Conservation (phyloP, 2,329 filamentous ascomycete species). For the Diaporthe ilicicola region DNA sequence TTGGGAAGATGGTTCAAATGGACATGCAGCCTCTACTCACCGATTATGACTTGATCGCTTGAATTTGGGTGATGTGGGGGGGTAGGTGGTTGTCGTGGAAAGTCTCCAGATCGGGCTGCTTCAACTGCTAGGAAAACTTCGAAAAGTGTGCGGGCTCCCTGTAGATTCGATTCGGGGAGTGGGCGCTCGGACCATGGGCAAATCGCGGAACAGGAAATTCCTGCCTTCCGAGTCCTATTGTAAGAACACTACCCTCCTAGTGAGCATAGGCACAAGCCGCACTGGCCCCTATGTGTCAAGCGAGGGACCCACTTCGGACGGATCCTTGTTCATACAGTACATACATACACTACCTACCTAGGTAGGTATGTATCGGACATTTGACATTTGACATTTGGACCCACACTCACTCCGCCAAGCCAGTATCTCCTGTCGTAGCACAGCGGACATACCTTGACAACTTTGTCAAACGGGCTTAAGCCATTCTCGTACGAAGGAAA, state of each 20-base stretch:
- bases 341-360: too few species aligned
- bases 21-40: conserved; percentile 31
- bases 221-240: background rate
- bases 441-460: background rate
- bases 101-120: conserved; percentile 26
- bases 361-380: background rate
- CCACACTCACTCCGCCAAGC: background rate
- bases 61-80: conserved; percentile 31
- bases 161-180: conserved; percentile 10
- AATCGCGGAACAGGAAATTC: conserved; percentile 22
- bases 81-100: conserved; percentile 27
- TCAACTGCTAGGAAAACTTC: conserved; percentile 21
- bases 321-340: background rate
- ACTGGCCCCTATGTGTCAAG: background rate
- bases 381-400: background rate
- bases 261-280: background rate
- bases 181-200: background rate
- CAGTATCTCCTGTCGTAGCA: background rate
- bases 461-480: background rate
- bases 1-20: background rate
- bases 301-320: background rate
- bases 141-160: conserved; percentile 26
- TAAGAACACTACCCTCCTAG: background rate
- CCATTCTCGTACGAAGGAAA: background rate
- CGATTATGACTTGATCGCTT: conserved; percentile 35